Evolutionary conservation across 2,329 filamentous ascomycete genomes (phyloP).

Genomic region (Didymella arachidicola): DNA sequence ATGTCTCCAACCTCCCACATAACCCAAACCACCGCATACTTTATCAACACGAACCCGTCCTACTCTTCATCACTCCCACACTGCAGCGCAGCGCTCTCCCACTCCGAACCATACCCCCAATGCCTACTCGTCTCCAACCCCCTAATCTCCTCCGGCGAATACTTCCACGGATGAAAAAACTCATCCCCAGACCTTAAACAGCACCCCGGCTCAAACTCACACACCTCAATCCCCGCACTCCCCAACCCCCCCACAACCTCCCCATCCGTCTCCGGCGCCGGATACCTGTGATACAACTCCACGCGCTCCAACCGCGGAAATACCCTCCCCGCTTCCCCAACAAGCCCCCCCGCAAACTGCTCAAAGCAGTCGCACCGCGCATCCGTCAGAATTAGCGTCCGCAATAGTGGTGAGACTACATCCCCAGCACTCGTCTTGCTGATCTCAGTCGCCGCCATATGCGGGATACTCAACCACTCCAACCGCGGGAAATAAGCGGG

Average conservation of each 20-base stretch:
- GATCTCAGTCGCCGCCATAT: background rate
- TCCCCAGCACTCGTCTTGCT: background rate
- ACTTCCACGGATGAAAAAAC: background rate
- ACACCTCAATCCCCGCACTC: background rate
- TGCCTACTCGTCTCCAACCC: background rate
- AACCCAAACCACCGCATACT: no score
- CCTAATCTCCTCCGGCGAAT: background rate
- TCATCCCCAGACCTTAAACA: background rate
- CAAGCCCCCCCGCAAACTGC: background rate
- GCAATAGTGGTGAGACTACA: background rate
- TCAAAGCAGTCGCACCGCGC: conserved; percentile 2
- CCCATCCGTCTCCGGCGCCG: background rate
- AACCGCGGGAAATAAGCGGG: background rate
- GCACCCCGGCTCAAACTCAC: conserved; percentile 1
- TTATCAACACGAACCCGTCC: no score
- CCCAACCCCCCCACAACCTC: background rate
- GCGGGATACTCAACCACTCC: conserved; percentile 5
- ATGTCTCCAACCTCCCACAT: no score
- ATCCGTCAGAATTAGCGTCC: background rate
- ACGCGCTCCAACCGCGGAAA: background rate
- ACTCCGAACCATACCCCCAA: background rate
- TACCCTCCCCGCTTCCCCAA: background rate
- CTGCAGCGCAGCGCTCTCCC: background rate
- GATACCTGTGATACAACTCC: conserved; percentile 1
- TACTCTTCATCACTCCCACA: background rate